Evolutionary conservation across 768 basidiomycete species (phyloP).

Genomic region (Russula sp.): DNA sequence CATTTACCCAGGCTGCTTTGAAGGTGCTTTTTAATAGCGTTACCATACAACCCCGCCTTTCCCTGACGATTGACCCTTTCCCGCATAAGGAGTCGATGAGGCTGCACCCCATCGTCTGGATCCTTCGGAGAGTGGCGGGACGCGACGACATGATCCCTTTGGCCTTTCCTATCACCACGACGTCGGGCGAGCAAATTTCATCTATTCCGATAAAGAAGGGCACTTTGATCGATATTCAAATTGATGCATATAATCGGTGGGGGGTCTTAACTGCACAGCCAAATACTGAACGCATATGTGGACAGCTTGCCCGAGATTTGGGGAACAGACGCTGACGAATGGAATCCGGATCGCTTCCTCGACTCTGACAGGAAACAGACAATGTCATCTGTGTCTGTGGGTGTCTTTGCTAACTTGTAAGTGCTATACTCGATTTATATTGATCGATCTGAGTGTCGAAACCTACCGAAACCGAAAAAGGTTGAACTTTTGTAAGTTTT

Average conservation of each 20-base stretch:
- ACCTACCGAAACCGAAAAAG: background rate
- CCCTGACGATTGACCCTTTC: background rate
- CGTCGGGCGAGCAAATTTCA: slow-evolving; percentile 14
- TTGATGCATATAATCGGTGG: slow-evolving; percentile 18
- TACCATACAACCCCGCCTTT: background rate
- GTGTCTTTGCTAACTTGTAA: slow-evolving; percentile 19
- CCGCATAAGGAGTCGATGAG: slow-evolving; percentile 18
- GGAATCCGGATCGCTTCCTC: slow-evolving; percentile 21
- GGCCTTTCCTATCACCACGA: slow-evolving; percentile 12
- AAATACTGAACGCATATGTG: background rate
- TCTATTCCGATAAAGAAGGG: slow-evolving; percentile 18
- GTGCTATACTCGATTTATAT: background rate
- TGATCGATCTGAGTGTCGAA: background rate
- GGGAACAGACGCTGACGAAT: slow-evolving; percentile 18
- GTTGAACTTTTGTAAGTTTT: slow-evolving; percentile 19
- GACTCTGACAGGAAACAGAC: slow-evolving; percentile 16
- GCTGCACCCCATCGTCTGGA: slow-evolving; percentile 16
- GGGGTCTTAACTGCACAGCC: background rate
- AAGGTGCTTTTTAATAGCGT: slow-evolving; percentile 9
- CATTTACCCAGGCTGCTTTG: slow-evolving; percentile 15
- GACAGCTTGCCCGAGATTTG: slow-evolving; percentile 16
- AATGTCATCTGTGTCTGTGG: background rate
- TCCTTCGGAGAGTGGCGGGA: slow-evolving; percentile 6
- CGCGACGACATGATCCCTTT: slow-evolving; percentile 19
- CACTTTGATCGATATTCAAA: slow-evolving; percentile 14